phyloP scores from a whole-genome alignment of 306 rosid genomes.

The Vigna radiata region DNA sequence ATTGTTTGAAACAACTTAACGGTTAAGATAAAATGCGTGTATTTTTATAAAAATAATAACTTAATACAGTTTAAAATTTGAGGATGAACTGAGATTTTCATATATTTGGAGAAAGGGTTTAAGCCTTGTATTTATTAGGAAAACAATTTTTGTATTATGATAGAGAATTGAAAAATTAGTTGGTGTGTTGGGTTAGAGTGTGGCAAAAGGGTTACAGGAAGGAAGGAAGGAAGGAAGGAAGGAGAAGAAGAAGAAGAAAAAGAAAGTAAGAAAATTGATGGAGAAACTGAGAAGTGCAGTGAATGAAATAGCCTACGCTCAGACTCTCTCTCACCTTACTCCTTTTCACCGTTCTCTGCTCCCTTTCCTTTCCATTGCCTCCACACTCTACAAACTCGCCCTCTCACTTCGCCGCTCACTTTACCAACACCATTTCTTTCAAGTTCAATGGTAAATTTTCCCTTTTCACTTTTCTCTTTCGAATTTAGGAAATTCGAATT shows the following conservation, averaged over 20 bases:
- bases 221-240: neutral
- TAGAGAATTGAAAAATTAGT: too few species aligned
- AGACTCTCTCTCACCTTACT: constrained; percentile 53
- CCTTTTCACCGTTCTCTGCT: constrained; percentile 57
- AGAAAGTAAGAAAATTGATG: constrained; percentile 42
- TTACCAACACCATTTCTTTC: constrained; percentile 58
- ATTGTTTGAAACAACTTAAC: too few species aligned
- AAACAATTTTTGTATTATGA: too few species aligned
- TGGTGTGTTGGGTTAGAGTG: too few species aligned
- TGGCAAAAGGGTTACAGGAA: too few species aligned
- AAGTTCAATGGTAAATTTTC: constrained; percentile 56
- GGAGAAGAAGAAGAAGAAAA: neutral
- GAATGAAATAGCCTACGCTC: constrained; percentile 72
- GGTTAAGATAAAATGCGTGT: too few species aligned
- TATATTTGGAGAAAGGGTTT: too few species aligned
- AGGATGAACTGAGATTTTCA: too few species aligned
- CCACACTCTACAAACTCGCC: constrained; percentile 64
- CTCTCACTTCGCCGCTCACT: constrained; percentile 70
- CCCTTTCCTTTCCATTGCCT: constrained; percentile 72
- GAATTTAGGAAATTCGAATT: neutral
- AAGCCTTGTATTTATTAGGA: too few species aligned
- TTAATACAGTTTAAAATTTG: too few species aligned
- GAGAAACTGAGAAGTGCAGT: constrained; percentile 68
- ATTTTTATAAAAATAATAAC: too few species aligned
- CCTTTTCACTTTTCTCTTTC: neutral